A percentile compares a stretch with the other conserved stretches of the same genome.
These are phyloP conservation scores for Heliamphora pulchella DNA, from an alignment of 179 eudicot genomes.

Conservation along the genomic window DNA sequence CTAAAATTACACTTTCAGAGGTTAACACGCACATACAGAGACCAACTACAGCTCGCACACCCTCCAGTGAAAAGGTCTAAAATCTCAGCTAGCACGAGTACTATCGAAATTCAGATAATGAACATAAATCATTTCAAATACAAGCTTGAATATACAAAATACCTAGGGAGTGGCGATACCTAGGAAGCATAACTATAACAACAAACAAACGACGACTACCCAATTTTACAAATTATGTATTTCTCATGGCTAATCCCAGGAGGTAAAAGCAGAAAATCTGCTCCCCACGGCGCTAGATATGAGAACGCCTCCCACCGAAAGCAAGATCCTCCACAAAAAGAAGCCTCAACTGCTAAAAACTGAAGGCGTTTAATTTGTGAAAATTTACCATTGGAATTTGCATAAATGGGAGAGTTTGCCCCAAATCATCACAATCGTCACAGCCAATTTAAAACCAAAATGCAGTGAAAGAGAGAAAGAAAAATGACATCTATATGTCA, in stretches of 20 bases:
- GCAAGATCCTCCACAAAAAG: slow-evolving; percentile 13
- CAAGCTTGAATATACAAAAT: background rate
- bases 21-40: background rate
- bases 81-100: background rate
- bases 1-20: no score
- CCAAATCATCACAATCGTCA: slow-evolving; percentile 10
- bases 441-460: slow-evolving; percentile 5
- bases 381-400: slow-evolving; percentile 7
- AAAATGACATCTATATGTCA: background rate
- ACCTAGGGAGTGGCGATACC: background rate
- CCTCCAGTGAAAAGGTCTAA: background rate
- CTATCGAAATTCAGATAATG: background rate
- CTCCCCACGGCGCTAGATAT: slow-evolving; percentile 26
- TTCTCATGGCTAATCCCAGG: slow-evolving; percentile 33
- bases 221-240: background rate
- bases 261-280: slow-evolving; percentile 22
- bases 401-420: slow-evolving; percentile 15
- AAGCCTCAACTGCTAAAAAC: slow-evolving; percentile 14
- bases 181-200: no score
- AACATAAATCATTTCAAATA: background rate
- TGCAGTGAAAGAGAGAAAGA: background rate
- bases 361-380: slow-evolving; percentile 13
- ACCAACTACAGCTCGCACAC: no score
- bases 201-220: no score
- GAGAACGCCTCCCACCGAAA: slow-evolving; percentile 17